phyloP scores from a whole-genome alignment of 257 asterid genomes.

The Ligustrum vulgare region DNA sequence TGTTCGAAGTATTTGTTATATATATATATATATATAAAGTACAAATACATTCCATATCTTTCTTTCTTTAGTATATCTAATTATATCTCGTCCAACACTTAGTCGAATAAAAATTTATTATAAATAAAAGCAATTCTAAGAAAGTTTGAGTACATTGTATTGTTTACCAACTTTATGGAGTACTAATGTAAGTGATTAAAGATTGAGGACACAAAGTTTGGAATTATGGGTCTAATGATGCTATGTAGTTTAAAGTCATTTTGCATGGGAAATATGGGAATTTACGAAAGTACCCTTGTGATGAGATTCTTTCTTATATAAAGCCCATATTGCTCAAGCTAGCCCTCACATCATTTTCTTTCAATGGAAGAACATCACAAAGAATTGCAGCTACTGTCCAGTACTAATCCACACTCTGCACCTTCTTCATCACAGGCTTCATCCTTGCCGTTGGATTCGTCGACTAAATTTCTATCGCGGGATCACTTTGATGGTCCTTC shows the following conservation, averaged over 20 bases:
- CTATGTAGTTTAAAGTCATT: not conserved
- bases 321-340: not conserved
- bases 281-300: not conserved
- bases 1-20: not conserved
- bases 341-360: slow-evolving; percentile 8
- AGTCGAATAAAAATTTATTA: too few relatives aligned
- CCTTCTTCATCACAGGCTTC: slow-evolving; percentile 38
- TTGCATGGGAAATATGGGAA: not conserved
- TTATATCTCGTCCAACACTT: too few relatives aligned
- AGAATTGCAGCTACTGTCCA: slow-evolving; percentile 68
- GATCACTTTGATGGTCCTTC: slow-evolving; percentile 54
- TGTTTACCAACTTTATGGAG: not conserved
- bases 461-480: slow-evolving; percentile 27
- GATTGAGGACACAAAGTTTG: not conserved
- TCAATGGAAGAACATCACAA: slow-evolving; percentile 64
- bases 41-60: too few relatives aligned
- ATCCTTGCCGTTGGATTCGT: slow-evolving; percentile 35
- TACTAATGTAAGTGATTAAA: not conserved
- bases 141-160: not conserved
- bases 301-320: slow-evolving; percentile 5
- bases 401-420: slow-evolving; percentile 18
- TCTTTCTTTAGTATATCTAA: not conserved
- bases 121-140: not conserved
- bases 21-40: too few relatives aligned
- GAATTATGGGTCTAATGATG: slow-evolving; percentile 6